Conservation (phyloP, 768 basidiomycete species). For the Clitopilus passeckerianus region DNA sequence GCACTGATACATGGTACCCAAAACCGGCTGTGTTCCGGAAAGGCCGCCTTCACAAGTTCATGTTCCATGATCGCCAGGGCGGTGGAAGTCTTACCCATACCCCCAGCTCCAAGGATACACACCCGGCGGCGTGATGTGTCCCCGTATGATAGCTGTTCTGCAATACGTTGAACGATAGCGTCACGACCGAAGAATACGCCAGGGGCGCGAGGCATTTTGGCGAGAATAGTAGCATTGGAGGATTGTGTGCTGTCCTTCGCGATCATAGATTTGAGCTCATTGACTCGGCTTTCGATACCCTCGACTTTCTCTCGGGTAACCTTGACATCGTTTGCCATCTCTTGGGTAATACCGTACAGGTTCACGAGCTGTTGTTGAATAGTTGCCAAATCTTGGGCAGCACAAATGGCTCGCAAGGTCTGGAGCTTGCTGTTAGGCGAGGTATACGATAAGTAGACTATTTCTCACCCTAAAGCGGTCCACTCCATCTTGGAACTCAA, state of each 20-base stretch:
- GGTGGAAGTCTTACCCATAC: conserved; percentile 35
- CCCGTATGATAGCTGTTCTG: not conserved
- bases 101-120: conserved; percentile 24
- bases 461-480: not conserved
- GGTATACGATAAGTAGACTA: not conserved
- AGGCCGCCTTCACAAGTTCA: conserved; percentile 13
- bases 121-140: conserved; percentile 1
- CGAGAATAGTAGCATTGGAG: not conserved
- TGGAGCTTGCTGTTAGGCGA: not conserved
- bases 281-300: not conserved
- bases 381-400: not conserved
- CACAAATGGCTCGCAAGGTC: not conserved
- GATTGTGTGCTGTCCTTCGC: not conserved
- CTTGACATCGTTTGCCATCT: not conserved
- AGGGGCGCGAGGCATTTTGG: not conserved
- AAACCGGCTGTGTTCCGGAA: conserved; percentile 16
- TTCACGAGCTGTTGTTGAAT: not conserved
- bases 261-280: not conserved
- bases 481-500: not conserved
- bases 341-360: not conserved
- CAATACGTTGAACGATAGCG: not conserved
- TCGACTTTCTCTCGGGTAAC: not conserved
- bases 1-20: conserved; percentile 30
- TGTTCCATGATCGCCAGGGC: conserved; percentile 26
- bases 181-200: conserved; percentile 1